Evolutionary conservation across 495 filamentous ascomycete species (phyloP), one percentile per base, ranked within the genome.

Genomic region (Xylaria cubensis): DNA sequence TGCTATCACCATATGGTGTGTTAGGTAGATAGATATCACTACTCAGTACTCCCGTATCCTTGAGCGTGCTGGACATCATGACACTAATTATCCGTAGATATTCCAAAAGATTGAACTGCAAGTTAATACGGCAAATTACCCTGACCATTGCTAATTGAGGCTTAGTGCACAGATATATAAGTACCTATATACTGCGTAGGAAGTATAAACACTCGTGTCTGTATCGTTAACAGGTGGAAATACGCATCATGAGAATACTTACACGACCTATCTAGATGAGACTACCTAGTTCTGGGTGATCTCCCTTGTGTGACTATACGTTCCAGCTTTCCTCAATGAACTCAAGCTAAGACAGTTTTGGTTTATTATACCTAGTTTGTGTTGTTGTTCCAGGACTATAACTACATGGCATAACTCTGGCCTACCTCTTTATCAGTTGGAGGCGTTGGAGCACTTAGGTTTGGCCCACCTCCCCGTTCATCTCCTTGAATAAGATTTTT

Each of bases 391-490:
- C 7, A 41, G 34, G 58, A 41, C 58, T 39, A 61, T n/a, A 61
- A 39, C 17, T 61, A 39, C 19, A 39, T 41, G 58, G n/a, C 29
- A 36, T 21, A 13, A 17, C 58, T 36, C 6, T 29, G 5, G 10
- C 13, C 32, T 36, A 10, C 34, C 36, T 39, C 58, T 6, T 61
- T 61, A 61, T 61, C 58, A 61, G 13, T 61, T 39, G 58, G 58
- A 61, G 56, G 53, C 17, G 55, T 59, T 10, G 15, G 55, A 36
- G 29, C 29, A 59, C 13, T 34, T 34, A 34, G 9, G 15, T 7
- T 39, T 59, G 26, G 13, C 32, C 55, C 29, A n/a, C 56, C 17
- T 34, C 56, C 55, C 12, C 58, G 8, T 36, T 61, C 32, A 21
- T 39, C 58, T 61, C 53, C 4, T 56, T 29, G 53, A 56, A 26